Percentiles rank a stretch among this genome's conserved stretches.
Conservation (phyloP, 2,329 filamentous ascomycete genomes). For the Aureobasidium sp. region DNA sequence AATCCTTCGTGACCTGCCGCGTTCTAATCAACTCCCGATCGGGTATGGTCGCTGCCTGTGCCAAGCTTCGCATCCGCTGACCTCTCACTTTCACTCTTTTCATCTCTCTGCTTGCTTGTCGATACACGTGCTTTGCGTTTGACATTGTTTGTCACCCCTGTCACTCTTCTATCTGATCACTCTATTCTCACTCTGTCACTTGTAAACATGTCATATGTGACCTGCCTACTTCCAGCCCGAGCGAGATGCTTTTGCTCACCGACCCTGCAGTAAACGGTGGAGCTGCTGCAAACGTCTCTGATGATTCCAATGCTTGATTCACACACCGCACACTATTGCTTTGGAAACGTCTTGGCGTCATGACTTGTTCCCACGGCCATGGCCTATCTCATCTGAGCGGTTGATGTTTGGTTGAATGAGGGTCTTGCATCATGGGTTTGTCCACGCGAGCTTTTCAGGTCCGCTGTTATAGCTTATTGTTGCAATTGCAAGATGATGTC, state of each 20-base stretch:
- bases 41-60: not conserved
- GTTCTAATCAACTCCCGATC: conserved; percentile 3
- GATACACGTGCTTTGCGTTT: not conserved
- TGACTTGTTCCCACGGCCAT: not conserved
- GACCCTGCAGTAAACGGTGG: not conserved
- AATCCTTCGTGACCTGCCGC: not conserved
- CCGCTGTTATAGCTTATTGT: not conserved
- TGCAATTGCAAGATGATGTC: not conserved
- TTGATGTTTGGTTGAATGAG: no score
- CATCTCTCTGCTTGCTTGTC: not conserved
- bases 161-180: not conserved
- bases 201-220: not conserved
- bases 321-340: not conserved
- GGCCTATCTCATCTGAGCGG: not conserved
- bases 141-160: not conserved
- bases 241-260: not conserved
- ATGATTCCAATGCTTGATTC: not conserved
- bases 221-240: not conserved
- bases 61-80: not conserved
- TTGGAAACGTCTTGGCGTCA: not conserved
- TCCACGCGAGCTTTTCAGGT: not conserved
- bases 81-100: not conserved
- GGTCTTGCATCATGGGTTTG: not conserved
- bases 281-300: not conserved
- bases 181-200: not conserved